Conservation (phyloP, 225 moss, liverwort and hornwort genomes). For the Marchantia polymorpha region DNA sequence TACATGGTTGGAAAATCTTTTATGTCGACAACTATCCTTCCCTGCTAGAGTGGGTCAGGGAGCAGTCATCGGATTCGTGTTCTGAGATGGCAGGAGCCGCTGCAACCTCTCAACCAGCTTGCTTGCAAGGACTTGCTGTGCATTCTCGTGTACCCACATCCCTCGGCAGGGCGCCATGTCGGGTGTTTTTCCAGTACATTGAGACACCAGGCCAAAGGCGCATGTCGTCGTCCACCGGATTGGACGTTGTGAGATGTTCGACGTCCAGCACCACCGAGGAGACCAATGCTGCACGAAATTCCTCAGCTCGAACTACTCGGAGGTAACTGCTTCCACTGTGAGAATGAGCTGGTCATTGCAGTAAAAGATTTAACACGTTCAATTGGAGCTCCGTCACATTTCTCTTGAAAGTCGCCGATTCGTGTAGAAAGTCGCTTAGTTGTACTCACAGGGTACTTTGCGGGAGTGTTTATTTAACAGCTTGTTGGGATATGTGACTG, state of each 20-base stretch:
- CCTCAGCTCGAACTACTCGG: slow-evolving; percentile 21
- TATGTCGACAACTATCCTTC: slow-evolving; percentile 25
- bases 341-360: background rate
- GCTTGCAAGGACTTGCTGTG: slow-evolving; percentile 34
- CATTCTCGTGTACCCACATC: background rate
- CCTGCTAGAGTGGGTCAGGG: slow-evolving; percentile 19
- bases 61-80: slow-evolving; percentile 13
- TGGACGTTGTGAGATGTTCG: slow-evolving; percentile 41
- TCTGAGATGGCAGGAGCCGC: slow-evolving; percentile 63
- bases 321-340: slow-evolving; percentile 25
- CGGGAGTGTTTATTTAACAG: too few relatives aligned
- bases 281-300: slow-evolving; percentile 25
- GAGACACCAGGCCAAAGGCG: slow-evolving; percentile 22
- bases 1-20: slow-evolving; percentile 16
- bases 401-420: too few relatives aligned
- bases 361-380: background rate
- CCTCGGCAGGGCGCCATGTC: slow-evolving; percentile 21
- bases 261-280: slow-evolving; percentile 42
- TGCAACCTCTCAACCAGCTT: slow-evolving; percentile 49
- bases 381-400: too few relatives aligned
- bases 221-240: slow-evolving; percentile 4
- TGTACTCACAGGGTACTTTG: too few relatives aligned
- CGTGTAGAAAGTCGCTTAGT: too few relatives aligned
- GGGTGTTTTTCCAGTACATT: slow-evolving; percentile 25
- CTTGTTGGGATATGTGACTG: too few relatives aligned